Base-by-base conservation (phyloP, 169 alveolate genomes). In the Cryptosporidium sp. region DNA sequence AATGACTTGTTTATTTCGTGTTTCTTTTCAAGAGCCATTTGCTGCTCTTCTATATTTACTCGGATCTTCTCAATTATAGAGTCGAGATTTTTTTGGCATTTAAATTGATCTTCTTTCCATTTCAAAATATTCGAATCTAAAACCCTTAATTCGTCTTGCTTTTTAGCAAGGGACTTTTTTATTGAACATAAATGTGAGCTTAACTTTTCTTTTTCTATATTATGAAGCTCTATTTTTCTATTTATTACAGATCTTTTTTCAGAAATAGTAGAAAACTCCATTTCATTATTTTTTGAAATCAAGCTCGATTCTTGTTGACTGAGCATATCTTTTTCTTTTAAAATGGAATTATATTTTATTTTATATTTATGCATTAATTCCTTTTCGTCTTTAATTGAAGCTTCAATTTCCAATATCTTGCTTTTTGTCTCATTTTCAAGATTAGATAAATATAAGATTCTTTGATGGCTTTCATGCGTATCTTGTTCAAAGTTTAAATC, bases 1-100 rank as follows among this genome's bases (percentile, higher is more conserved):
- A 80, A 44, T 0, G 60, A 21, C 60, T 80, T 80, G 16, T 62
- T 51, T 21, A 80, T 65, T 80, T 65, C 80, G 39, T 80, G 89
- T 29, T 80, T 80, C 35, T 65, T 65, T 45, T 80, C 89, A 62
- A 80, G 42, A 14, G 51, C 39, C 7, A 23, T n/a, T 33, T 80
- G n/a, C 0, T 42, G 61, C 39, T 80, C 68, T 42, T 60, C 62
- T 2, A 29, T 39, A 8, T 42, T 65, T 6, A 23, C 16, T 45
- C 65, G 29, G n/a, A 80, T 60, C 44, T 62, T 33, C 9, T 23
- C 35, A 8, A 42, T 31, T 18, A 61, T n/a, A 9, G 75, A 80
- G 18, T 80, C 80, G 5, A 80, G 26, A 1, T 44, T 26, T 23
- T 44, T 51, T 61, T 65, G 72, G 16, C 29, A 16, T 23, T 29